Percentiles rank a stretch among this genome's conserved stretches.
Conservation (phyloP, 108 stramenopile genomes). For the Cyclotella baltica region DNA sequence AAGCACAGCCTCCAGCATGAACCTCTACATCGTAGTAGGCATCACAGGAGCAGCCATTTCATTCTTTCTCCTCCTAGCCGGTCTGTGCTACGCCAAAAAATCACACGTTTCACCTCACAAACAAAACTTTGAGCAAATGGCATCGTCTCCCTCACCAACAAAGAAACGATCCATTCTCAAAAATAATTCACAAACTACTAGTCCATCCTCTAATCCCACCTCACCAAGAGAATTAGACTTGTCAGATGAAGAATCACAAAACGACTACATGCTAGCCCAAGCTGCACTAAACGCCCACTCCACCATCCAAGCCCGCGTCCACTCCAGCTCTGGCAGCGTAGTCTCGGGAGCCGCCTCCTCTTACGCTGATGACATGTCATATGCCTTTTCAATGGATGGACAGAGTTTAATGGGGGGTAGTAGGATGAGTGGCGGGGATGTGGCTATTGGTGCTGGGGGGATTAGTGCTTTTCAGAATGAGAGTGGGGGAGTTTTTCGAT, state of each 20-base stretch:
- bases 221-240: not conserved
- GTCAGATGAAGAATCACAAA: constrained; percentile 29
- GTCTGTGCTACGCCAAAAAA: constrained; percentile 42
- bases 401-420: constrained; percentile 18
- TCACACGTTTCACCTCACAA: not conserved
- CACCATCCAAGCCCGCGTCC: not conserved
- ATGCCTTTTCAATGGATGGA: constrained; percentile 40
- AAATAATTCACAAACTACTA: not conserved
- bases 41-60: constrained; percentile 35
- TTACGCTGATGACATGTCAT: constrained; percentile 38
- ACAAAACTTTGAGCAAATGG: not conserved
- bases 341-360: not conserved
- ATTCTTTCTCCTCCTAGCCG: constrained; percentile 27
- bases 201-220: constrained; percentile 17
- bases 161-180: constrained; percentile 17
- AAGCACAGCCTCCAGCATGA: not conserved
- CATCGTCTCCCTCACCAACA: not conserved
- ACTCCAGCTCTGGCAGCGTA: constrained; percentile 10
- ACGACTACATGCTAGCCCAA: constrained; percentile 29
- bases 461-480: constrained; percentile 41
- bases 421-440: constrained; percentile 15
- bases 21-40: constrained; percentile 34
- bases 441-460: constrained; percentile 45
- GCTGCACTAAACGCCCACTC: constrained; percentile 23
- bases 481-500: constrained; percentile 44